Conservation (phyloP, 2,329 filamentous ascomycete species). For the Ampelomyces quisqualis region DNA sequence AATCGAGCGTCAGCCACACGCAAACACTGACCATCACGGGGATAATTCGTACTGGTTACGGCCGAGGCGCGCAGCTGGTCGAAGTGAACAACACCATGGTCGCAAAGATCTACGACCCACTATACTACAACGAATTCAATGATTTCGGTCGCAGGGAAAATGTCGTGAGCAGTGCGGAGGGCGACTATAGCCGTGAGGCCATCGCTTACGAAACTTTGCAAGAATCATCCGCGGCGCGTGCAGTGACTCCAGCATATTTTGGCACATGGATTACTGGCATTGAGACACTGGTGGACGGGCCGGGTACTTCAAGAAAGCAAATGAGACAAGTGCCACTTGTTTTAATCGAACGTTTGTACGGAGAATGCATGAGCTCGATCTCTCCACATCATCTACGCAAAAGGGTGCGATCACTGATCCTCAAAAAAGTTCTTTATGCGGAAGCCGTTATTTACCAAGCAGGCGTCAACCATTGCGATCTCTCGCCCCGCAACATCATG, state of each 20-base stretch:
- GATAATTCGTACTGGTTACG: conserved; percentile 1
- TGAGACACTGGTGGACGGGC: neutral
- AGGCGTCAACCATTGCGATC: conserved; percentile 6
- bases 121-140: conserved; percentile 3
- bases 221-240: neutral
- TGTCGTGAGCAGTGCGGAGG: conserved; percentile 3
- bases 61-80: conserved; percentile 6
- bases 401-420: neutral
- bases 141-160: conserved; percentile 1
- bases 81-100: conserved; percentile 1
- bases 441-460: conserved; percentile 5
- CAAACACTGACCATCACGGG: conserved; percentile 2
- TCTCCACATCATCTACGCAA: neutral
- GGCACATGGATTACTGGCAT: conserved; percentile 5
- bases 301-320: neutral
- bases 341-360: conserved; percentile 2
- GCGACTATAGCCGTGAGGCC: conserved; percentile 7
- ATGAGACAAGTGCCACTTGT: conserved; percentile 8
- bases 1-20: neutral
- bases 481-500: conserved; percentile 13
- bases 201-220: conserved; percentile 2
- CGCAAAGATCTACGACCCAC: conserved; percentile 11
- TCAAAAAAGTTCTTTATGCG: conserved; percentile 3
- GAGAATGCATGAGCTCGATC: neutral
- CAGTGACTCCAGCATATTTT: neutral